Conservation (phyloP, 75 land plant genomes). For the Chamaecyparis obtusa region DNA sequence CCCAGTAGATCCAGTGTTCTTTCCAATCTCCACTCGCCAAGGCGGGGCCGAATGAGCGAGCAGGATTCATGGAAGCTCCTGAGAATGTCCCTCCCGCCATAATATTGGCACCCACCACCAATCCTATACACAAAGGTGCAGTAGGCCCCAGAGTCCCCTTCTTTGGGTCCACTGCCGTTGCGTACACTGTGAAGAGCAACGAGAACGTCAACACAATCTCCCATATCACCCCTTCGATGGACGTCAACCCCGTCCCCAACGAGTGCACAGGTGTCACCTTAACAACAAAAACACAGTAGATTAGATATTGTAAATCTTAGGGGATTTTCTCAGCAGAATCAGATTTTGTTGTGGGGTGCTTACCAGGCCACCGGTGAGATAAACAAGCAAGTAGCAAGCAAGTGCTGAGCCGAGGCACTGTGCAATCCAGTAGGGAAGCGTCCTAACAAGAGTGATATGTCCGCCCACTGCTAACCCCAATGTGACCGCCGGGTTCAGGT, state of each 20-base stretch:
- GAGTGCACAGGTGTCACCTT: slow-evolving; percentile 23
- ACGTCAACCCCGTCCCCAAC: slow-evolving; percentile 10
- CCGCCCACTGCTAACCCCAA: slow-evolving; percentile 72
- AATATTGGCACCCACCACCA: slow-evolving; percentile 33
- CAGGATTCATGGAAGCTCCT: background rate
- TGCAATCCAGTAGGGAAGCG: slow-evolving; percentile 52
- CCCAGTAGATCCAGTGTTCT: too few species aligned
- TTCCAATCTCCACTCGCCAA: too few species aligned
- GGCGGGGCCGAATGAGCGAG: background rate
- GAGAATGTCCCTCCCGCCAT: background rate
- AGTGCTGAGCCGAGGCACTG: slow-evolving; percentile 55
- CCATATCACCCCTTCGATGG: slow-evolving; percentile 13
- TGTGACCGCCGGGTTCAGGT: slow-evolving; percentile 80
- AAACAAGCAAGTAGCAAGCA: slow-evolving; percentile 55
- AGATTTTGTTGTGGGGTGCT: background rate
- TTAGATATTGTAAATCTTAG: too few species aligned
- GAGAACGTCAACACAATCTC: slow-evolving; percentile 28
- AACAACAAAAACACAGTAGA: background rate
- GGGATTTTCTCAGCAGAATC: background rate
- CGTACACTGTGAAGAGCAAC: slow-evolving; percentile 28
- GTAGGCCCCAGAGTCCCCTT: slow-evolving; percentile 15
- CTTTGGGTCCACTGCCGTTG: slow-evolving; percentile 25
- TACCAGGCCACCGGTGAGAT: slow-evolving; percentile 43
- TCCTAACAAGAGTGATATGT: slow-evolving; percentile 54
- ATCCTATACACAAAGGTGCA: slow-evolving; percentile 55